Percentiles rank a stretch among this genome's conserved stretches.
Evolutionary conservation across 2,329 filamentous ascomycete species (phyloP).

Genomic region (Sclerotinia spermophila): DNA sequence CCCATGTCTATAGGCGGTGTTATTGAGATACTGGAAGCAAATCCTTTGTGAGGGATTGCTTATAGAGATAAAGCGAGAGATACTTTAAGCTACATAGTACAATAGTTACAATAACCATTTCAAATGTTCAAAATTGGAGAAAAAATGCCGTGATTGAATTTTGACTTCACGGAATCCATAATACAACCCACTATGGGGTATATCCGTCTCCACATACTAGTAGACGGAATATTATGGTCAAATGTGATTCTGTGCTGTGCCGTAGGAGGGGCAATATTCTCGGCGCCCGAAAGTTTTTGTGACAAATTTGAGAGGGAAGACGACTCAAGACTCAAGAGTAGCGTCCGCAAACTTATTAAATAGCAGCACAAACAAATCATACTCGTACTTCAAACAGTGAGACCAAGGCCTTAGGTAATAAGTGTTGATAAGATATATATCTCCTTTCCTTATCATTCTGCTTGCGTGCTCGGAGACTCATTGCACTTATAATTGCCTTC

Average conservation of each 20-base stretch:
- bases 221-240: not conserved
- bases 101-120: not conserved
- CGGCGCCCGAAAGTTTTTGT: conserved; percentile 4
- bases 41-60: not conserved
- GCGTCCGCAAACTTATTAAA: not conserved
- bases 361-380: not conserved
- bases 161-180: not conserved
- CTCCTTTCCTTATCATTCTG: not conserved
- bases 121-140: not conserved
- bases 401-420: conserved; percentile 2
- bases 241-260: not conserved
- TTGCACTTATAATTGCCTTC: not conserved
- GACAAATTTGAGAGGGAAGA: not conserved
- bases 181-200: not conserved
- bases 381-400: not conserved
- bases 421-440: not conserved
- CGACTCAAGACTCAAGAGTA: no score
- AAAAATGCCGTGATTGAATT: no score
- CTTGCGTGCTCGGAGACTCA: not conserved
- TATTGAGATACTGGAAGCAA: not conserved
- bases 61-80: not conserved
- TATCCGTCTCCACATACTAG: not conserved
- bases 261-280: conserved; percentile 5
- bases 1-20: not conserved
- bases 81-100: not conserved